A percentile compares a stretch with the other conserved stretches of the same genome.
Conservation (phyloP, 495 filamentous ascomycete genomes). For the Aspergillus sclerotioniger region DNA sequence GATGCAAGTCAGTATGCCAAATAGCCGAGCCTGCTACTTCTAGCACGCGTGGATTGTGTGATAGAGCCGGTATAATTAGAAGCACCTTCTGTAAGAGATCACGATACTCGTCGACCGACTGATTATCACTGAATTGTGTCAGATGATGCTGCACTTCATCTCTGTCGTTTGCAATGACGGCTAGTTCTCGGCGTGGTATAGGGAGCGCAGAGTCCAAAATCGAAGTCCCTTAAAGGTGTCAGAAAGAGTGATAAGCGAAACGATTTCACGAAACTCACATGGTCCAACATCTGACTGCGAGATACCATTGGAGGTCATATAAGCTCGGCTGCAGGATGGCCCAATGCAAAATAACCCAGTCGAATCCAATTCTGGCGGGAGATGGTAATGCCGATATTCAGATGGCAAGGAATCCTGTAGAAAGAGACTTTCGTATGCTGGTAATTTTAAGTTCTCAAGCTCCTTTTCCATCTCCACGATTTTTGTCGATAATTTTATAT, state of each 20-base stretch:
- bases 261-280: conserved; percentile 11
- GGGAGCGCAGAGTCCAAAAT: not conserved
- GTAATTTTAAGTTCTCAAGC: conserved; percentile 21
- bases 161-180: not conserved
- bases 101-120: conserved; percentile 19
- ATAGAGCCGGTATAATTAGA: conserved; percentile 9
- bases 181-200: not conserved
- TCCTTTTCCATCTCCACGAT: conserved; percentile 29
- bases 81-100: conserved; percentile 15
- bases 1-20: conserved; percentile 29
- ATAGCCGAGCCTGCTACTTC: conserved; percentile 12
- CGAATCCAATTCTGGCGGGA: conserved; percentile 17
- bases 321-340: conserved; percentile 17
- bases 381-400: conserved; percentile 9
- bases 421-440: conserved; percentile 28
- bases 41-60: conserved; percentile 14
- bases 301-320: not conserved
- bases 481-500: conserved; percentile 23
- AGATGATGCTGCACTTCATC: conserved; percentile 17
- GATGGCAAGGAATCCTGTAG: conserved; percentile 16
- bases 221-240: not conserved
- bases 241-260: not conserved
- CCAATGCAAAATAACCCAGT: conserved; percentile 17
- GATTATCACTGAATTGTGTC: conserved; percentile 6
- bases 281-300: conserved; percentile 13